Evolutionary conservation across 805 yeast genomes (phyloP).

Genomic region (Myxozyma monticola): DNA sequence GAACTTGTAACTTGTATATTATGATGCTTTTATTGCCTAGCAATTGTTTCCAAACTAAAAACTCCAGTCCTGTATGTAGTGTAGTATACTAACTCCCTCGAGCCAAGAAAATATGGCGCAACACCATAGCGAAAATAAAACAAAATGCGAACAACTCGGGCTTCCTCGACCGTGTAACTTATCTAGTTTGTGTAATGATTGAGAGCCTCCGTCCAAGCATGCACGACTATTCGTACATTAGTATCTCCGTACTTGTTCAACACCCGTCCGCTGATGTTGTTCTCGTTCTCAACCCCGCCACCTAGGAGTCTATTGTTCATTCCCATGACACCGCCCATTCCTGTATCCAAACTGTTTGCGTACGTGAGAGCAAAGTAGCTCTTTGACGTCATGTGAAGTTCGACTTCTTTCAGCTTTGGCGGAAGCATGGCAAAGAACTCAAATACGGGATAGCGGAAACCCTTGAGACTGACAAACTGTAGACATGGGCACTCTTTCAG

Average conservation of each 20-base stretch:
- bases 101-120: no score
- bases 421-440: slow-evolving; percentile 25
- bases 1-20: no score
- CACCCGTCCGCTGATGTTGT: slow-evolving; percentile 2
- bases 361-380: slow-evolving; percentile 10
- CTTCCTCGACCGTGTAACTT: neutral
- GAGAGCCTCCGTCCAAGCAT: slow-evolving; percentile 6
- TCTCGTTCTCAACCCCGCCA: neutral
- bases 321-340: slow-evolving; percentile 17
- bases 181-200: no score
- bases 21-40: no score
- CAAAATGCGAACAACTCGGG: neutral
- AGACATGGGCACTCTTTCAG: slow-evolving; percentile 12
- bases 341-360: slow-evolving; percentile 12
- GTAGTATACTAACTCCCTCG: no score
- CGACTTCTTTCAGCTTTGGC: slow-evolving; percentile 11
- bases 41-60: no score
- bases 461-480: slow-evolving; percentile 20
- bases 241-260: slow-evolving; percentile 17
- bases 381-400: slow-evolving; percentile 19
- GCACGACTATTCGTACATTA: slow-evolving; percentile 9
- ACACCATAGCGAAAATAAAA: no score
- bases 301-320: neutral
- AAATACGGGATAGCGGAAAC: slow-evolving; percentile 23
- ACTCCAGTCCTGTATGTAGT: no score